These are phyloP conservation scores for Neurospora cerealis DNA, from an alignment of 495 filamentous ascomycete genomes.

Conservation along the genomic window DNA sequence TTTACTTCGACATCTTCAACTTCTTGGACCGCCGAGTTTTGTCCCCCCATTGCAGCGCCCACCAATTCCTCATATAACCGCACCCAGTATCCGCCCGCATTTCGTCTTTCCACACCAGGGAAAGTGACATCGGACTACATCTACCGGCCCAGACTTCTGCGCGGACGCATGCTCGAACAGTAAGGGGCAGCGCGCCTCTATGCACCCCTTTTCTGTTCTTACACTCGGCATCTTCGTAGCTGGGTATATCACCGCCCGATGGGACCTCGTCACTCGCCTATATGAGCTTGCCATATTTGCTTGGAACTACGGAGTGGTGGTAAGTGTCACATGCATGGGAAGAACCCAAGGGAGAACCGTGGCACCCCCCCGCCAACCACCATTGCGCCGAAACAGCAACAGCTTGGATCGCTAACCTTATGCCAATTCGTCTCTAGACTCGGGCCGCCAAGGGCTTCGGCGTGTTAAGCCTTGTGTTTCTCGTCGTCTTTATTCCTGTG, in stretches of 20 bases:
- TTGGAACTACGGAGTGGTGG: conserved; percentile 97
- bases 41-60: background rate
- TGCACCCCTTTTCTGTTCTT: conserved; percentile 93
- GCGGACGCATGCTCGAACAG: conserved; percentile 13
- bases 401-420: background rate
- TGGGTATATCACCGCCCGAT: conserved; percentile 97
- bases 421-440: conserved; percentile 15
- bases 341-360: background rate
- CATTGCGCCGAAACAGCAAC: background rate
- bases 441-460: conserved; percentile 35
- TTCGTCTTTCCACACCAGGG: background rate
- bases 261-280: conserved; percentile 90
- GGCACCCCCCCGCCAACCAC: conserved; percentile 2
- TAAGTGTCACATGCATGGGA: conserved; percentile 35
- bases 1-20: background rate
- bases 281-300: conserved; percentile 96
- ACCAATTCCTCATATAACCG: background rate
- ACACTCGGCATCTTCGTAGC: conserved; percentile 96
- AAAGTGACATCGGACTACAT: background rate
- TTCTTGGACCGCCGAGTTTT: background rate
- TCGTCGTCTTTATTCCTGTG: conserved; percentile 37
- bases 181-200: conserved; percentile 42
- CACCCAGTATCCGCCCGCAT: background rate
- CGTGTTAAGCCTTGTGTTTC: conserved; percentile 30
- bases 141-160: background rate